Evolutionary conservation across 768 basidiomycete genomes (phyloP), one percentile per base, ranked within the genome.

Genomic region (Hysterangium stoloniferum): DNA sequence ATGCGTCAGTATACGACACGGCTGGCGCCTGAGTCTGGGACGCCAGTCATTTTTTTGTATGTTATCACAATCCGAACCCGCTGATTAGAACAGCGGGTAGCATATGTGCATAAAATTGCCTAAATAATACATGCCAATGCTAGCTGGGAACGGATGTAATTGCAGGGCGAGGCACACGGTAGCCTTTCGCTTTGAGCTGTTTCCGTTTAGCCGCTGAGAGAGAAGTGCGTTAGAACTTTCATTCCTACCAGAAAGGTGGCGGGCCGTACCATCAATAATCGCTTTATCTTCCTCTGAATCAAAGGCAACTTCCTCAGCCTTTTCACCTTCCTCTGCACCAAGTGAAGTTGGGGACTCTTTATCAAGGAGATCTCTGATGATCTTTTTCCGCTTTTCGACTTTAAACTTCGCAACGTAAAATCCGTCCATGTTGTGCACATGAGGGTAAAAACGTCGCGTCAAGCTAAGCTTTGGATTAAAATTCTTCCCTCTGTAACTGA

Each of bases 351-450:
- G n/a, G 11, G 27, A 29, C 29, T 28, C 29, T 4, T 47, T 55
- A 27, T 66, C 69, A 29, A 61, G 65, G 6, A 56, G 56, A 41
- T 65, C 65, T 33, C 59, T 62, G 48, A 60, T 61, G 31, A 52
- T 60, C 69, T 86, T 93, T 42, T 69, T 62, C 53, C 84, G 76
- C 67, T 80, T 88, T 63, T 81, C 85, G n/a, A 98, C 84, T 67
- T 88, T 94, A 77, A 99, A 90, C 67, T 98, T 98, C 53, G 95
- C 95, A 49, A 98, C 94, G 66, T 78, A 99, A 76, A 99, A 99
- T 4, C 96, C 96, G 64, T 99, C 96, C 94, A 98, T 96, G 68
- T 99, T 99, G 70, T 97, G 94, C 59, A 96, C 93, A 66, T 97
- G 94, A 13, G 94, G 89, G 64, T 93, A 95, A 66, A 92, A 95